Evolutionary conservation across 495 filamentous ascomycete species (phyloP).

Genomic region (Penicillium atrosanguineum): DNA sequence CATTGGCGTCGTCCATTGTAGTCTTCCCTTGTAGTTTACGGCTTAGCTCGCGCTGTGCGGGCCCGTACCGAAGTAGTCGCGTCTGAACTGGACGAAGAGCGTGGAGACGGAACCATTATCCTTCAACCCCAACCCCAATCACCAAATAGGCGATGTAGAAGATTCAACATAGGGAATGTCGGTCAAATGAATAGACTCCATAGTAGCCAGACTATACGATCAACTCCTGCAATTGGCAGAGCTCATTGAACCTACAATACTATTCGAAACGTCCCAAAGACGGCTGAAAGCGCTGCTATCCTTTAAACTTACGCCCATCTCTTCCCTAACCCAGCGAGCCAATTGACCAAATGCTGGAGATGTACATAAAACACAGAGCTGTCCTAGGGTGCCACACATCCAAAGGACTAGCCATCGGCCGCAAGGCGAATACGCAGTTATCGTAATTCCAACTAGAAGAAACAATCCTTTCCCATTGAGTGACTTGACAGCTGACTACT

Average conservation of each 20-base stretch:
- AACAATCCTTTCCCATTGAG: slow-evolving; percentile 16
- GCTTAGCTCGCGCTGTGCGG: not conserved
- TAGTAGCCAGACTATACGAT: not conserved
- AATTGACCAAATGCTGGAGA: not conserved
- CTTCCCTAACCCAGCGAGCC: not conserved
- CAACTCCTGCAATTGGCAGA: not conserved
- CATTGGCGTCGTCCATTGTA: not conserved
- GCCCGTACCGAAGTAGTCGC: not conserved
- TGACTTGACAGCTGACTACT: slow-evolving; percentile 6
- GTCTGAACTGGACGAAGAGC: too few relatives aligned
- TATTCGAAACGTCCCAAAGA: not conserved
- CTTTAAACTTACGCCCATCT: slow-evolving; percentile 2
- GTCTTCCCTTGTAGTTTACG: too few relatives aligned
- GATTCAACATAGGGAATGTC: not conserved
- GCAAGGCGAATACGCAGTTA: not conserved
- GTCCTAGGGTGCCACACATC: not conserved
- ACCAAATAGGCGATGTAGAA: not conserved
- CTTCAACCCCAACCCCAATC: too few relatives aligned
- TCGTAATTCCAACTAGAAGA: slow-evolving; percentile 1
- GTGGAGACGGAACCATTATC: too few relatives aligned
- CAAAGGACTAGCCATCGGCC: not conserved
- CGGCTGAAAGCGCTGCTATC: not conserved
- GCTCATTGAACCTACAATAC: not conserved
- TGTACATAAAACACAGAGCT: slow-evolving; percentile 2
- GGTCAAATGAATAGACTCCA: too few relatives aligned